These are phyloP conservation scores for Fraxinus platypoda DNA, from an alignment of 305 asterid genomes.

Conservation along the genomic window DNA sequence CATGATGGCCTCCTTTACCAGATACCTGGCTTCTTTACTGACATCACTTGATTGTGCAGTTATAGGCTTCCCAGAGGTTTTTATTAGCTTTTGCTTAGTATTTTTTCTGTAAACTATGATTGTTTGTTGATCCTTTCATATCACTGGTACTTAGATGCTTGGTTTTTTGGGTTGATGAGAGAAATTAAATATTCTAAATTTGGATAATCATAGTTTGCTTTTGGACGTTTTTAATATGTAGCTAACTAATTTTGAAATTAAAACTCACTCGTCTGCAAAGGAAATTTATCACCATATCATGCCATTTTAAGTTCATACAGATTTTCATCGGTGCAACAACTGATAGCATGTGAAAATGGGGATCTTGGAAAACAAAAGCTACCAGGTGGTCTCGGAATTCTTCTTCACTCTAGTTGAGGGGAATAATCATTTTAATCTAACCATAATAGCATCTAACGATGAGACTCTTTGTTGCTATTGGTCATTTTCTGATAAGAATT, in stretches of 20 bases:
- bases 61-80: neutral
- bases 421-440: neutral
- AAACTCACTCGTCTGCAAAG: neutral
- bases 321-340: neutral
- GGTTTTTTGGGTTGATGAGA: neutral
- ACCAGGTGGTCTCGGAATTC: neutral
- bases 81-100: constrained; percentile 4
- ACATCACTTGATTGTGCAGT: neutral
- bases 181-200: neutral
- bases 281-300: neutral
- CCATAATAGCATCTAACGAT: neutral
- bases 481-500: neutral
- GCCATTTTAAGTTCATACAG: neutral
- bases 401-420: constrained; percentile 1
- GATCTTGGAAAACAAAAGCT: neutral
- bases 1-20: constrained; percentile 12
- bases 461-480: neutral
- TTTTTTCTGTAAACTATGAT: constrained; percentile 13
- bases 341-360: neutral
- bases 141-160: neutral
- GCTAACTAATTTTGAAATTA: neutral
- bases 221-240: neutral
- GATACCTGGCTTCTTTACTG: constrained; percentile 1
- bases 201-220: neutral
- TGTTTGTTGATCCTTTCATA: constrained; percentile 6